Evolutionary conservation across 345 rosid species (phyloP), one percentile per base, ranked within the genome.

Genomic region (Murraya koenigii): DNA sequence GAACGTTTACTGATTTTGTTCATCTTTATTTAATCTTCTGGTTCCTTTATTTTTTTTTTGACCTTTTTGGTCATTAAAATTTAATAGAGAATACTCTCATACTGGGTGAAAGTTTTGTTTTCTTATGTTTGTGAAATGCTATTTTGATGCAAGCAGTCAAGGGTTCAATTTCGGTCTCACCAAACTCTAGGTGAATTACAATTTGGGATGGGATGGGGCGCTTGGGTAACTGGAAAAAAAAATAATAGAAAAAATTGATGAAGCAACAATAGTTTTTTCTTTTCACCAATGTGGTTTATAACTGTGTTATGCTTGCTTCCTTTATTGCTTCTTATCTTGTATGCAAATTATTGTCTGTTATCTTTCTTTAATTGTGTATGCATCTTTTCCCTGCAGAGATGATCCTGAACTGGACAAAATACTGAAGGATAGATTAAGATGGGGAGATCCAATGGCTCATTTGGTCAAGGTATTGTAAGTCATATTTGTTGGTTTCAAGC

Each of bases 401-500:
- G 99, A 96, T 82, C 95, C 97, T 0, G 95, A 93, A 80, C 97
- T 96, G n/a, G 97, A 96, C 73, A 83, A 76, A 59, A 86, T 90
- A 89, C 77, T 92, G 83, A 96, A 86, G 87, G 92, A 94, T 2
- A 86, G 90, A 83, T 60, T 86, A 59, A 85, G 99, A 83, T 96
- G 90, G 90, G 98, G 97, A 72, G 99, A 96, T 86, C 96, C 97
- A 33, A 94, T 96, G 98, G 98, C 94, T 25, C 97, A 96, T 85
- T 82, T 94, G 86, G 97, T 96, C 63, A 92, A 92, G 98, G 99
- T 92, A 85, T 75, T 20, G 8, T 49, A 32, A 75, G 22, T 47
- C 26, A 47, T 61, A 60, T 47, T 28, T 59, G 52, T 14, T 63
- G 8, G 8, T 75, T 30, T 63, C 15, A 30, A 26, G 13, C n/a